phyloP scores from a whole-genome alignment of 2,329 filamentous ascomycete species.

The Cryphonectria radicalis region DNA sequence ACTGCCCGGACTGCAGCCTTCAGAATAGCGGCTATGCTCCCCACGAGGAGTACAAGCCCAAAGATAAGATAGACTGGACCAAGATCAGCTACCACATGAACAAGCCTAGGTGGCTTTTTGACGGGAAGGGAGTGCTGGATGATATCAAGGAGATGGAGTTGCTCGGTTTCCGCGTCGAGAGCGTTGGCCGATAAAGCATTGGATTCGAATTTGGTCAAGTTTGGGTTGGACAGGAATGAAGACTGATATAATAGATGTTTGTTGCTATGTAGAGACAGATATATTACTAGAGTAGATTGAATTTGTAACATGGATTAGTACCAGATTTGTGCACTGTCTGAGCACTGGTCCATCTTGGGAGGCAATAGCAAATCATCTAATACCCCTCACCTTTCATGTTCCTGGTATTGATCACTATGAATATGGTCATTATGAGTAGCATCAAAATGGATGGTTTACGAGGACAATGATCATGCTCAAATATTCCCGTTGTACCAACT shows the following conservation, averaged over 20 bases:
- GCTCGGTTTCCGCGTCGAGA: conserved; percentile 58
- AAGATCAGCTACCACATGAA: conserved; percentile 54
- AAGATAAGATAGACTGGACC: conserved; percentile 56
- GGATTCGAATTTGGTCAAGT: neutral
- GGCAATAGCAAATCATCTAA: no score
- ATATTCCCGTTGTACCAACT: no score
- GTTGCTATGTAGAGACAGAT: neutral
- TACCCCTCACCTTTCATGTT: no score
- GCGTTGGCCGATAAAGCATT: conserved; percentile 47
- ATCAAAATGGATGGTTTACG: no score
- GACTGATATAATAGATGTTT: neutral
- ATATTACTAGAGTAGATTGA: neutral
- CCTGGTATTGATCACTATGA: no score
- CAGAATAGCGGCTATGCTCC: conserved; percentile 49
- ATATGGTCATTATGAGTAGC: no score
- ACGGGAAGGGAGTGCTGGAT: conserved; percentile 56
- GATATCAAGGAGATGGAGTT: conserved; percentile 52
- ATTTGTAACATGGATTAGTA: neutral
- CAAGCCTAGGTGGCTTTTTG: conserved; percentile 60
- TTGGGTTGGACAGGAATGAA: neutral
- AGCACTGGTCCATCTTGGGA: no score
- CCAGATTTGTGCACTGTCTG: no score
- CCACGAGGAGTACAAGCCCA: conserved; percentile 49
- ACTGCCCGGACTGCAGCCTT: conserved; percentile 56
- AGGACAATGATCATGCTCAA: no score